phyloP scores from a whole-genome alignment of 2,329 filamentous ascomycete genomes.

The Lasiodiplodia citricola region DNA sequence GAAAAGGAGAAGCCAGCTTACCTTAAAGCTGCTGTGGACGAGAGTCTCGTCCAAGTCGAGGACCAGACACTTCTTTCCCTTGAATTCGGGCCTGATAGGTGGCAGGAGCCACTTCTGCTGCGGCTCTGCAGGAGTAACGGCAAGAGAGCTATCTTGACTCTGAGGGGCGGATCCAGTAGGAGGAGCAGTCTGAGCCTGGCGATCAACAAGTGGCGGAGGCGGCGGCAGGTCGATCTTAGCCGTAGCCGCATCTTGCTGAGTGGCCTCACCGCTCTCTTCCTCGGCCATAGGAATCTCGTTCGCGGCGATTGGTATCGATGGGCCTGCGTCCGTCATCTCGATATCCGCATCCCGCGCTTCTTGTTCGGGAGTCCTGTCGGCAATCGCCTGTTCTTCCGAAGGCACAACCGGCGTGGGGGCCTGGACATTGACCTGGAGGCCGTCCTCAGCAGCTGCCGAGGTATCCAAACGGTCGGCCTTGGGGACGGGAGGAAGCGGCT shows the following conservation, averaged over 20 bases:
- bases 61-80: conserved; percentile 91
- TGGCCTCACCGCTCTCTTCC: conserved; percentile 30
- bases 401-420: conserved; percentile 52
- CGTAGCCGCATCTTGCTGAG: conserved; percentile 37
- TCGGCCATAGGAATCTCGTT: conserved; percentile 55
- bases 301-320: conserved; percentile 55
- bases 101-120: conserved; percentile 78
- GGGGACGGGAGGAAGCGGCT: conserved; percentile 36
- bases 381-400: conserved; percentile 50
- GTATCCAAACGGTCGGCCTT: conserved; percentile 43
- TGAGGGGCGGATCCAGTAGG: conserved; percentile 50
- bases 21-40: conserved; percentile 99
- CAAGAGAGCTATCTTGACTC: conserved; percentile 38
- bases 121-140: conserved; percentile 52
- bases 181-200: conserved; percentile 46
- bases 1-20: conserved; percentile 47
- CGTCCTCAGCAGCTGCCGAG: conserved; percentile 28
- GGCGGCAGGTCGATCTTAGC: conserved; percentile 59
- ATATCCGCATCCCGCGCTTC: conserved; percentile 60
- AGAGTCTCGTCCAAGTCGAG: conserved; percentile 95
- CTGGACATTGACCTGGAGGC: conserved; percentile 49
- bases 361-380: conserved; percentile 57
- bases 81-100: conserved; percentile 77
- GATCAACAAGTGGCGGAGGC: conserved; percentile 58
- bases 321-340: conserved; percentile 66